Evolutionary conservation across 176 grass and related monocot species (phyloP).

Genomic region (Carex cristatella): DNA sequence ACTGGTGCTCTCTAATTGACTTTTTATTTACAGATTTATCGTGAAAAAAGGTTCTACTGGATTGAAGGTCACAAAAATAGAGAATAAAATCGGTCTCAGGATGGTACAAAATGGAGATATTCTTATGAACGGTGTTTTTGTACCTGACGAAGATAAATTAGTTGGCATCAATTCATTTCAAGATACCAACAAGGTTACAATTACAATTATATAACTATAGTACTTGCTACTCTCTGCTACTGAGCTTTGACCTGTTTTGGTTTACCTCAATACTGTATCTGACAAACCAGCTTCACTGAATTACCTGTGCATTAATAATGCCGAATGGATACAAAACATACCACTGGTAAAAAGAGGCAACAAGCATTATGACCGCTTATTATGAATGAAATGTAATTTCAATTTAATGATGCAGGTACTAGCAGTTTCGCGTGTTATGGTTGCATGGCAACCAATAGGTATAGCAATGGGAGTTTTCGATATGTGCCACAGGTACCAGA

Average conservation of each 20-base stretch:
- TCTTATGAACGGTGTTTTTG: constrained; percentile 76
- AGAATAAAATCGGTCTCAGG: constrained; percentile 91
- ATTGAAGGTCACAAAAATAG: constrained; percentile 74
- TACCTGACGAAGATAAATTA: constrained; percentile 80
- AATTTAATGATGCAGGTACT: constrained; percentile 44
- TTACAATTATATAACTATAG: background rate
- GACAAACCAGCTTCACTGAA: background rate
- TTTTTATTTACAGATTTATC: constrained; percentile 57
- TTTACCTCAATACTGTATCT: background rate
- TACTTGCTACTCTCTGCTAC: background rate
- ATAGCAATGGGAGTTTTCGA: constrained; percentile 90
- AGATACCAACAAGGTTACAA: constrained; percentile 71
- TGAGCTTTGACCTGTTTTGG: background rate
- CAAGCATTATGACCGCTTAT: background rate
- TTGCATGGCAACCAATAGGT: constrained; percentile 88
- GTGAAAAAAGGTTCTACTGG: constrained; percentile 74
- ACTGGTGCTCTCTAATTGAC: background rate
- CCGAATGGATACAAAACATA: background rate
- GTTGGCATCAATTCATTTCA: constrained; percentile 71
- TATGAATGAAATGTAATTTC: background rate
- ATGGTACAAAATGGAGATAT: constrained; percentile 96
- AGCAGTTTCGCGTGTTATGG: constrained; percentile 75
- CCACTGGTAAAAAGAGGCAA: background rate
- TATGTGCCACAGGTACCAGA: constrained; percentile 62
- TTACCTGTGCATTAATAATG: background rate